These are phyloP conservation scores for Suhomyces bolitotheri DNA, from an alignment of 1,139 yeast species.

Conservation along the genomic window DNA sequence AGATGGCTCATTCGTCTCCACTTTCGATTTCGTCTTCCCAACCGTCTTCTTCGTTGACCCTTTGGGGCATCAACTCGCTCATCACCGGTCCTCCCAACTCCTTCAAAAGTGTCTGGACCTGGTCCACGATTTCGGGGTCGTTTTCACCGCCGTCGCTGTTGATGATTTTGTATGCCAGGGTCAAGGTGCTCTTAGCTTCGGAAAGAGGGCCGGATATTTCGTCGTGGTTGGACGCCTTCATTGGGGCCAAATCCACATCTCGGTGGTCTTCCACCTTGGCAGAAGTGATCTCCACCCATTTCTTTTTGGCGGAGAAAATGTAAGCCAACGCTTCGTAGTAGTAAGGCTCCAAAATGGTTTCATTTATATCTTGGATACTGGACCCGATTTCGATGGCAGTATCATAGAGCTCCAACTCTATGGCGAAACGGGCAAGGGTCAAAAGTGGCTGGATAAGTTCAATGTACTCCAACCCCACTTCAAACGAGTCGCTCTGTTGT, in stretches of 20 bases:
- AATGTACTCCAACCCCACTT: conserved; percentile 52
- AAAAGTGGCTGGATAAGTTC: conserved; percentile 69
- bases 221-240: conserved; percentile 22
- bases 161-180: conserved; percentile 54
- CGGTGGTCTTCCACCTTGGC: conserved; percentile 46
- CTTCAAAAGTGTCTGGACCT: conserved; percentile 48
- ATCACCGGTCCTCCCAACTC: conserved; percentile 62
- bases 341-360: conserved; percentile 73
- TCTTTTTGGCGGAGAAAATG: conserved; percentile 55
- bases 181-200: conserved; percentile 56
- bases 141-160: conserved; percentile 39
- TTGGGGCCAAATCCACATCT: conserved; percentile 38
- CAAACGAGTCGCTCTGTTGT: conserved; percentile 27
- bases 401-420: conserved; percentile 75
- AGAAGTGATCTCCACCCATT: conserved; percentile 17
- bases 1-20: conserved; percentile 16
- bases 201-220: conserved; percentile 34
- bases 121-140: conserved; percentile 59
- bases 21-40: conserved; percentile 49
- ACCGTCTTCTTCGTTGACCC: conserved; percentile 42
- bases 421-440: conserved; percentile 68
- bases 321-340: conserved; percentile 82
- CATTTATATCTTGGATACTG: conserved; percentile 73
- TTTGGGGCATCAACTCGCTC: conserved; percentile 48
- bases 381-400: conserved; percentile 60